Percentiles rank a stretch among this genome's conserved stretches.
phyloP scores from a whole-genome alignment of 805 yeast species.

The Danielozyma ontarioensis region DNA sequence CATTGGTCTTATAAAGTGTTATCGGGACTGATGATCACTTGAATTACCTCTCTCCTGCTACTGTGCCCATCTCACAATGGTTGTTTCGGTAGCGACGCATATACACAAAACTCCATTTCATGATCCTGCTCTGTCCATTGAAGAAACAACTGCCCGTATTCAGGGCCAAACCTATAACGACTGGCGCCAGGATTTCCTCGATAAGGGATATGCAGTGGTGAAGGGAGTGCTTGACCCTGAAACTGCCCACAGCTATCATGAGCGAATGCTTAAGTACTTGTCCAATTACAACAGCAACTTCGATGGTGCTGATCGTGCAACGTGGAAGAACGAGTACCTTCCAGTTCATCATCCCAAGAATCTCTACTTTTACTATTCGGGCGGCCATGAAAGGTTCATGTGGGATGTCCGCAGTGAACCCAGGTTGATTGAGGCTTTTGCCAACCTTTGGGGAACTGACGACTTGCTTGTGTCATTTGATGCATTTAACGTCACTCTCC shows the following conservation, averaged over 20 bases:
- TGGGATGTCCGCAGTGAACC: constrained; percentile 28
- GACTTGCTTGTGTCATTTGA: constrained; percentile 29
- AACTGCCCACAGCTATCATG: constrained; percentile 15
- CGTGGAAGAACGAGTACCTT: constrained; percentile 23
- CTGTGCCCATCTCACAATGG: too few species aligned
- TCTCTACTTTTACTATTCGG: constrained; percentile 11
- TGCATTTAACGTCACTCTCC: constrained; percentile 22
- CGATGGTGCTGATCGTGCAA: constrained; percentile 16
- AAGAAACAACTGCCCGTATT: not conserved
- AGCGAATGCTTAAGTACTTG: constrained; percentile 16
- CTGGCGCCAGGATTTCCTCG: constrained; percentile 22
- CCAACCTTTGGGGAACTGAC: constrained; percentile 25
- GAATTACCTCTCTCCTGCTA: too few species aligned
- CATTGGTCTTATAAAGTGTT: too few species aligned
- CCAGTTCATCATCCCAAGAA: constrained; percentile 15
- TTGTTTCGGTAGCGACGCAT: too few species aligned
- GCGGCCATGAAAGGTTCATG: constrained; percentile 25
- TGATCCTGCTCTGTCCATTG: too few species aligned
- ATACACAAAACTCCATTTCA: too few species aligned
- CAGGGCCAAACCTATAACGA: constrained; percentile 8
- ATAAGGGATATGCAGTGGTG: constrained; percentile 26
- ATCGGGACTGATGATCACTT: too few species aligned
- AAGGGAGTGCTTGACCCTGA: constrained; percentile 20
- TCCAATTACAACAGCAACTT: constrained; percentile 12
- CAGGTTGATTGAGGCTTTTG: constrained; percentile 19